Evolutionary conservation across 768 basidiomycete species (phyloP).

Genomic region (Lactifluus piperatus): DNA sequence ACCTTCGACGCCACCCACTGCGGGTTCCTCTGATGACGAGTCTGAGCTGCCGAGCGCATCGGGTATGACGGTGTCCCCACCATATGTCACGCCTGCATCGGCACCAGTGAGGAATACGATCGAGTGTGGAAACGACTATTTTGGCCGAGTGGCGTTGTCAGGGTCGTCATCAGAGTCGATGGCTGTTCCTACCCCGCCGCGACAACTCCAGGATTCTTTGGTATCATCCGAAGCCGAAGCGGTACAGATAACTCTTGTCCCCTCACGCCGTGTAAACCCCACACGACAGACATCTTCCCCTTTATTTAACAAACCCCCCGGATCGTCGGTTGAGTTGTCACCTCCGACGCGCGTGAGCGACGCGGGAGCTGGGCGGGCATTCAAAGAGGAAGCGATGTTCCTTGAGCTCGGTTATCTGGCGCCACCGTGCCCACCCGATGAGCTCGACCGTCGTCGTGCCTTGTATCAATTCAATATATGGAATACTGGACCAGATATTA

Average conservation of each 20-base stretch:
- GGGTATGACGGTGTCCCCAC: constrained; percentile 18
- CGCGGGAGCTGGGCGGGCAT: constrained; percentile 38
- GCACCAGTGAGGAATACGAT: constrained; percentile 18
- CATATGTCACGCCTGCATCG: constrained; percentile 25
- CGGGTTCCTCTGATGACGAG: background rate
- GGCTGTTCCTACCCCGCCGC: background rate
- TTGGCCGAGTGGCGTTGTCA: constrained; percentile 15
- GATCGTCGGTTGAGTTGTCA: constrained; percentile 7
- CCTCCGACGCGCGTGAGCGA: constrained; percentile 21
- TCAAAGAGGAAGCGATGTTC: constrained; percentile 63
- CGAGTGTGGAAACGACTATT: constrained; percentile 26
- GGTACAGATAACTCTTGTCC: constrained; percentile 36
- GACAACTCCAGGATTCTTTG: constrained; percentile 13
- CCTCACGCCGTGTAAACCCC: constrained; percentile 44
- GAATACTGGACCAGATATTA: constrained; percentile 76
- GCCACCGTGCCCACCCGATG: constrained; percentile 80
- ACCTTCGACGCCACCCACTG: constrained; percentile 16
- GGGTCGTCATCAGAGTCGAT: background rate
- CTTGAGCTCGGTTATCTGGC: constrained; percentile 57
- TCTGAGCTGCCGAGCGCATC: constrained; percentile 1
- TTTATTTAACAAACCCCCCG: constrained; percentile 32
- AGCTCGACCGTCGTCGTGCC: constrained; percentile 72
- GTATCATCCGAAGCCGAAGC: constrained; percentile 26
- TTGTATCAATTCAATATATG: constrained; percentile 91
- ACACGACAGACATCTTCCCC: constrained; percentile 61